These are phyloP conservation scores for Pneumocystis murina DNA, from an alignment of 1,139 yeast species.

Conservation along the genomic window DNA sequence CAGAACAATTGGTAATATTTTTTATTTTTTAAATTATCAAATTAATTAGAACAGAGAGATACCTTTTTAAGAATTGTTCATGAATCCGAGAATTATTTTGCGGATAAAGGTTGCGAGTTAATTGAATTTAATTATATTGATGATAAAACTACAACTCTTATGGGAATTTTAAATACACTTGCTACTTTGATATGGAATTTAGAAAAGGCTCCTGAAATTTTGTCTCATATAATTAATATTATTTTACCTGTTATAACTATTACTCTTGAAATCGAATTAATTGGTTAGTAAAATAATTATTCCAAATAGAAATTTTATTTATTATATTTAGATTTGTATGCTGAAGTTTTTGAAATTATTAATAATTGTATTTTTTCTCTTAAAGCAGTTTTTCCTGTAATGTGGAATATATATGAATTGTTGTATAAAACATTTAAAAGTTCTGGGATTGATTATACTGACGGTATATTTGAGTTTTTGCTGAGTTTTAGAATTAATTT, in stretches of 20 bases:
- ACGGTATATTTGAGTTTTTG: slow-evolving; percentile 26
- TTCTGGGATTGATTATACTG: slow-evolving; percentile 45
- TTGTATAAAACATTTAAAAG: slow-evolving; percentile 41
- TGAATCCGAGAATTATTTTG: slow-evolving; percentile 32
- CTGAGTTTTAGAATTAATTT: not conserved
- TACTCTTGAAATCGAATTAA: slow-evolving; percentile 39
- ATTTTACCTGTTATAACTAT: slow-evolving; percentile 58
- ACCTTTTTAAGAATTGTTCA: slow-evolving; percentile 63
- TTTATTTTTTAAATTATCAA: not conserved
- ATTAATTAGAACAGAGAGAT: slow-evolving; percentile 29
- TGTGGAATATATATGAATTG: slow-evolving; percentile 59
- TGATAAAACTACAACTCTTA: slow-evolving; percentile 77
- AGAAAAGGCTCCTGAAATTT: slow-evolving; percentile 61
- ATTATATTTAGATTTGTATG: slow-evolving; percentile 25
- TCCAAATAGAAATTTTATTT: not conserved
- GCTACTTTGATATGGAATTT: slow-evolving; percentile 75
- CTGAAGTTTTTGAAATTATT: slow-evolving; percentile 69
- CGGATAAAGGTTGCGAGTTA: slow-evolving; percentile 28
- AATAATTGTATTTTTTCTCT: slow-evolving; percentile 73
- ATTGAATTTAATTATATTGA: slow-evolving; percentile 30
- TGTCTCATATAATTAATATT: slow-evolving; percentile 54
- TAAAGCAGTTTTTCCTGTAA: slow-evolving; percentile 51
- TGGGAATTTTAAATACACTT: slow-evolving; percentile 75
- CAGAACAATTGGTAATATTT: slow-evolving; percentile 40
- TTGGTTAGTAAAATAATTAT: not conserved